Base-by-base conservation (phyloP, 2,329 filamentous ascomycete species). In the Alternaria alternata region DNA sequence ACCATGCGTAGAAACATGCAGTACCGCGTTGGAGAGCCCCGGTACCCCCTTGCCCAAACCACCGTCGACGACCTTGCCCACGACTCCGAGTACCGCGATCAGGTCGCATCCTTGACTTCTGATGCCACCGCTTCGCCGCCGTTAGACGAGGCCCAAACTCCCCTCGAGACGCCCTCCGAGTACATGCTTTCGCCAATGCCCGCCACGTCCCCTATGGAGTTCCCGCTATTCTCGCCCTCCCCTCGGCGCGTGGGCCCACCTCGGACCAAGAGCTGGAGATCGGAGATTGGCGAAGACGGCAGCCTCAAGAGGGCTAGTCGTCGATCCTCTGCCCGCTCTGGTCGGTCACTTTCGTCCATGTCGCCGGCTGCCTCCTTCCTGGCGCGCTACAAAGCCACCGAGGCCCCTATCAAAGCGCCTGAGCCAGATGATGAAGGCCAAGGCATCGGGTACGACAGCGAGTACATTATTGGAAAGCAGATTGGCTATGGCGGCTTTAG, bases 371-470 rank as follows among this genome's bases (percentile, higher is more conserved):
- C 84, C 46, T 83, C 82, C 18, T 88, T 87, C 64, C 78, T 88
- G 24, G 84, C 85, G n/a, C 81, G 83, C 68, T 87, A 83, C 79
- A 78, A 78, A 70, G 68, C 66, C 34, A 68, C 70, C 46, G 69
- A 75, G 51, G 57, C 72, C 60, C 54, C 82, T 71, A 54, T 81
- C 72, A 68, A 79, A 71, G 53, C 78, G 71, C 64, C 78, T 5
- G 82, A 88, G 60, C 87, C 87, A 12, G 88, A 91, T 70, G 87
- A 89, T 49, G 88, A 90, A 78, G 88, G 88, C 3, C 88, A 90
- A 72, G 85, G 88, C 61, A 86, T 91, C 47, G 88, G 87, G 42
- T 83, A 82, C 47, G 70, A 81, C 42, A 79, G 85, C 53, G 86
- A 89, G 63, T 91, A 90, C 73, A 86, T 91, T 32, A 85, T 91